Evolutionary conservation across 169 alveolate genomes (phyloP).

Genomic region (Babesia ovis): DNA sequence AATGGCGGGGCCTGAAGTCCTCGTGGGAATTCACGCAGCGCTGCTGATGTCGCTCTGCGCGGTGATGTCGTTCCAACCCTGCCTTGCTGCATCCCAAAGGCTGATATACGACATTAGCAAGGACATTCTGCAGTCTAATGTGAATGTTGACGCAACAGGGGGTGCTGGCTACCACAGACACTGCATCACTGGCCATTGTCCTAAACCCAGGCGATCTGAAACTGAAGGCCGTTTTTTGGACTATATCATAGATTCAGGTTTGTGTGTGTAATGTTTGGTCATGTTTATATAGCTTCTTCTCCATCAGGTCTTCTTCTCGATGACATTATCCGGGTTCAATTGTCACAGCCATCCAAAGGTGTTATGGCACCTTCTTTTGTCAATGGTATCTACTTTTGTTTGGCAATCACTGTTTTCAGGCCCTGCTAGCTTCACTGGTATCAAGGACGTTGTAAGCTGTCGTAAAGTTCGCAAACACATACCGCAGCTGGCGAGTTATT

Average conservation of each 20-base stretch:
- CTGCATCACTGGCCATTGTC: slow-evolving; percentile 20
- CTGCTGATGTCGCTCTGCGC: slow-evolving; percentile 2
- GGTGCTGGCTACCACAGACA: not conserved
- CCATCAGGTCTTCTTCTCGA: slow-evolving; percentile 10
- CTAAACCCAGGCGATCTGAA: slow-evolving; percentile 12
- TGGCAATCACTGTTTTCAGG: too few species aligned
- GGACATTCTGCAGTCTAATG: slow-evolving; percentile 5
- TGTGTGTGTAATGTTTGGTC: not conserved
- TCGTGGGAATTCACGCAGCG: not conserved
- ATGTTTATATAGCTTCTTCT: slow-evolving; percentile 6
- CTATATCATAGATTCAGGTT: slow-evolving; percentile 29
- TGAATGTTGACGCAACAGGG: not conserved
- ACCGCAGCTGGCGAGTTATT: slow-evolving; percentile 5
- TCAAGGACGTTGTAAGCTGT: not conserved
- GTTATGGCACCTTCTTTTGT: not conserved
- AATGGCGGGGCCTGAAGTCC: slow-evolving; percentile 4
- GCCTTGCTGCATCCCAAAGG: not conserved
- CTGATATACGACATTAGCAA: not conserved
- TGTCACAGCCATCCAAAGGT: slow-evolving; percentile 7
- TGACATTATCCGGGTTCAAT: slow-evolving; percentile 20
- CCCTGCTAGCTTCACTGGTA: too few species aligned
- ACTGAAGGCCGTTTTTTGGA: slow-evolving; percentile 25
- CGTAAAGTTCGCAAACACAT: not conserved
- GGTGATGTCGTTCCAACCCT: not conserved
- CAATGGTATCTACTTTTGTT: not conserved